Evolutionary conservation across 306 rosid species (phyloP).

Genomic region (Corylus avellana): DNA sequence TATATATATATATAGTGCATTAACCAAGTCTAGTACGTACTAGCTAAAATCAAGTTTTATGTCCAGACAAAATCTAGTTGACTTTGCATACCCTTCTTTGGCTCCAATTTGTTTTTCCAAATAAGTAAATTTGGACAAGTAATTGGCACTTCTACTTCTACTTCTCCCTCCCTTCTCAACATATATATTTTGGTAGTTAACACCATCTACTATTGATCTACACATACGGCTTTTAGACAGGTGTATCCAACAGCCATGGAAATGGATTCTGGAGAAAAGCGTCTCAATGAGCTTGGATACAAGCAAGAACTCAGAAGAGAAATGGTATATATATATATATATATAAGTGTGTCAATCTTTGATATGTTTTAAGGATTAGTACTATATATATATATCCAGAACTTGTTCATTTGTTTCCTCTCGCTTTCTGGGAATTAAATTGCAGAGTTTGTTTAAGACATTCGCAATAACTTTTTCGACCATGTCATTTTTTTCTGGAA

Average conservation of each 20-base stretch:
- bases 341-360: not conserved
- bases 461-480: slow-evolving; percentile 40
- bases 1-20: too few relatives aligned
- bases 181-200: not conserved
- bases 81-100: too few relatives aligned
- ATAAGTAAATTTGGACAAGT: too few relatives aligned
- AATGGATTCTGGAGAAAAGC: slow-evolving; percentile 50
- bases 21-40: too few relatives aligned
- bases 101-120: too few relatives aligned
- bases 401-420: too few relatives aligned
- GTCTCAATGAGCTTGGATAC: slow-evolving; percentile 55
- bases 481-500: slow-evolving; percentile 35
- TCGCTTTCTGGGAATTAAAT: not conserved
- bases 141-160: too few relatives aligned
- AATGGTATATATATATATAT: slow-evolving; percentile 25
- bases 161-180: too few relatives aligned
- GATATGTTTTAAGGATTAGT: not conserved
- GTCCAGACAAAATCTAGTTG: too few relatives aligned
- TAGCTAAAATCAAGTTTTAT: too few relatives aligned
- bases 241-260: slow-evolving; percentile 16
- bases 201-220: not conserved
- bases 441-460: slow-evolving; percentile 33
- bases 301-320: slow-evolving; percentile 56
- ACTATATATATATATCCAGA: not conserved
- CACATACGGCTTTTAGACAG: not conserved